phyloP scores from a whole-genome alignment of 2,329 filamentous ascomycete genomes.

The Botryosphaeria dothidea region DNA sequence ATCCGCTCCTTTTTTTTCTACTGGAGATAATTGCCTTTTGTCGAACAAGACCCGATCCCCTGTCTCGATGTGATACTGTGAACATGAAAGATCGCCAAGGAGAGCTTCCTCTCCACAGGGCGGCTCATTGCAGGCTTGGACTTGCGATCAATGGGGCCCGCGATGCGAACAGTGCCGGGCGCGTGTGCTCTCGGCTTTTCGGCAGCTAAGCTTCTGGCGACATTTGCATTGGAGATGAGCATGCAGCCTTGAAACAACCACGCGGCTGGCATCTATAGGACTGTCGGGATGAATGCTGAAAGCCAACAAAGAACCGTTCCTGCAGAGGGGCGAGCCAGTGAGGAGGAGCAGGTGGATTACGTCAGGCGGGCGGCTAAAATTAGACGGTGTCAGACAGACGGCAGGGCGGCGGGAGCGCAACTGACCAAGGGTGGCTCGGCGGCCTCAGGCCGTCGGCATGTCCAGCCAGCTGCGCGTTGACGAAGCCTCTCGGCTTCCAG shows the following conservation, averaged over 20 bases:
- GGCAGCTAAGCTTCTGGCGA: background rate
- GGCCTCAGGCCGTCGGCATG: background rate
- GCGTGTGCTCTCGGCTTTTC: background rate
- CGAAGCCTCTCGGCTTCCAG: conserved; percentile 7
- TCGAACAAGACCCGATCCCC: background rate
- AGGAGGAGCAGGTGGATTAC: background rate
- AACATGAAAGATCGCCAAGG: conserved; percentile 1
- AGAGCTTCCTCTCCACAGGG: background rate
- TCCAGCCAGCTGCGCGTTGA: conserved; percentile 3
- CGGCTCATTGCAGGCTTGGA: conserved; percentile 2
- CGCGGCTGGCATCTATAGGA: background rate
- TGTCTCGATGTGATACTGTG: background rate
- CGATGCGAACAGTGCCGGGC: conserved; percentile 5
- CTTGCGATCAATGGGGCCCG: background rate
- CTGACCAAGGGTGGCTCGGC: background rate
- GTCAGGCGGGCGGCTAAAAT: conserved; percentile 4
- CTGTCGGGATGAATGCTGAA: background rate
- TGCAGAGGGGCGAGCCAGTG: background rate
- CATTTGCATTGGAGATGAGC: background rate
- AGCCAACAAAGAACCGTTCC: conserved; percentile 2
- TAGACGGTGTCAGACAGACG: background rate
- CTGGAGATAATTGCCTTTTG: conserved; percentile 18
- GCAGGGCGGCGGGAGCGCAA: background rate
- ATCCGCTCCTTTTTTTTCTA: conserved; percentile 15
- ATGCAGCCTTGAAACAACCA: conserved; percentile 5